These are phyloP conservation scores for Fraxinus angustifolia DNA, from an alignment of 305 asterid species.

Conservation along the genomic window DNA sequence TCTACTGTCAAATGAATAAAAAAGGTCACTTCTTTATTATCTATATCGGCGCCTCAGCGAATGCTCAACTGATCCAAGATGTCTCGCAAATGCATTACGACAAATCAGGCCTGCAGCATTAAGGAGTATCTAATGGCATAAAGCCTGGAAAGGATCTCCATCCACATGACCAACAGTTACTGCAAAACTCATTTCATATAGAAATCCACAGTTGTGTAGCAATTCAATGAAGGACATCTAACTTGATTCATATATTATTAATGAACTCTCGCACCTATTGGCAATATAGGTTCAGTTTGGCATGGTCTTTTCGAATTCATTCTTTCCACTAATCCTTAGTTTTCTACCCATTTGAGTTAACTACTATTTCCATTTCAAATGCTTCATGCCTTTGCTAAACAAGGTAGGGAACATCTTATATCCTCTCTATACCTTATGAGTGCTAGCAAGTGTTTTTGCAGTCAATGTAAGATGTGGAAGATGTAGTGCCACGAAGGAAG, in stretches of 20 bases:
- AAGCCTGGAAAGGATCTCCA: conserved; percentile 12
- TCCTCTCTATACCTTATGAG: neutral
- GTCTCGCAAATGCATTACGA: conserved; percentile 12
- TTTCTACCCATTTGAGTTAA: neutral
- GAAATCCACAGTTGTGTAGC: neutral
- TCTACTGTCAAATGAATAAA: neutral
- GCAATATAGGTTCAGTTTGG: neutral
- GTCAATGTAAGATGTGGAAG: neutral
- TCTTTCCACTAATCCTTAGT: neutral
- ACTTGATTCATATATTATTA: neutral
- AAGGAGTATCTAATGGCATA: conserved; percentile 12
- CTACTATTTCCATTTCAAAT: neutral
- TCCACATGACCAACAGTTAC: conserved; percentile 10
- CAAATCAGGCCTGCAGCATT: conserved; percentile 6
- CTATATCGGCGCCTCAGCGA: conserved; percentile 8
- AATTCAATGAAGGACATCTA: neutral
- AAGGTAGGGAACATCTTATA: neutral
- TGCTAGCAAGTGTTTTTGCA: neutral
- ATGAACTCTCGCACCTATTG: neutral
- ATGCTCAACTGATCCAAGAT: neutral
- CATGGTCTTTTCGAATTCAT: neutral
- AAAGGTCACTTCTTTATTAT: neutral
- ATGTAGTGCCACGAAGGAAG: neutral
- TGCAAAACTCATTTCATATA: neutral
- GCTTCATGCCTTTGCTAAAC: neutral